Conservation (phyloP, 352 stramenopile genomes). For the Elongisporangium undulatum region DNA sequence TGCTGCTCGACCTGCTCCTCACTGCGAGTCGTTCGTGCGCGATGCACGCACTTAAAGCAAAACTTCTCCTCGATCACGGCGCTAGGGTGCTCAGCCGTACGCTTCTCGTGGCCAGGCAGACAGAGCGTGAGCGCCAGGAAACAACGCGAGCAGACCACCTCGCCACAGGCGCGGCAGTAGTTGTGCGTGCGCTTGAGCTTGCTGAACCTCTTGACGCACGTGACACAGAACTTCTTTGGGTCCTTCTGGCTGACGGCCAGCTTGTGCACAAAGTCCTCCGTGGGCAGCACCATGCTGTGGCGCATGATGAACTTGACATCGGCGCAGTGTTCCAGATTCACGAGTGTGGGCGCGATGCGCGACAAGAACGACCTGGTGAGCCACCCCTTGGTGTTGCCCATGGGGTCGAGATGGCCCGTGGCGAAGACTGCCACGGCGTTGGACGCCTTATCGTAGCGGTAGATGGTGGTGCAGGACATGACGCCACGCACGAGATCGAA, state of each 20-base stretch:
- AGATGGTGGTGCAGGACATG: constrained; percentile 38
- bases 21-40: too few relatives aligned
- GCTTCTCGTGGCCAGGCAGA: constrained; percentile 46
- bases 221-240: constrained; percentile 20
- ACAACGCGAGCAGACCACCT: constrained; percentile 45
- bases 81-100: constrained; percentile 50
- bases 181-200: constrained; percentile 34
- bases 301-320: constrained; percentile 59
- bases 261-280: constrained; percentile 26
- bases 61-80: constrained; percentile 65
- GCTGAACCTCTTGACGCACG: constrained; percentile 34
- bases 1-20: neutral
- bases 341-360: constrained; percentile 36
- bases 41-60: constrained; percentile 54
- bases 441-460: constrained; percentile 31
- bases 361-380: constrained; percentile 38
- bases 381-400: constrained; percentile 21
- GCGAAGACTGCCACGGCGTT: constrained; percentile 45
- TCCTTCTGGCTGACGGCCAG: constrained; percentile 26
- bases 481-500: constrained; percentile 38
- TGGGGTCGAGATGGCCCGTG: constrained; percentile 31
- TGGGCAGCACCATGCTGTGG: constrained; percentile 27
- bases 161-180: constrained; percentile 47
- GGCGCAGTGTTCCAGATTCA: constrained; percentile 35
- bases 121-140: constrained; percentile 56